Conservation (phyloP, 495 filamentous ascomycete genomes). For the Neurospora terricola region DNA sequence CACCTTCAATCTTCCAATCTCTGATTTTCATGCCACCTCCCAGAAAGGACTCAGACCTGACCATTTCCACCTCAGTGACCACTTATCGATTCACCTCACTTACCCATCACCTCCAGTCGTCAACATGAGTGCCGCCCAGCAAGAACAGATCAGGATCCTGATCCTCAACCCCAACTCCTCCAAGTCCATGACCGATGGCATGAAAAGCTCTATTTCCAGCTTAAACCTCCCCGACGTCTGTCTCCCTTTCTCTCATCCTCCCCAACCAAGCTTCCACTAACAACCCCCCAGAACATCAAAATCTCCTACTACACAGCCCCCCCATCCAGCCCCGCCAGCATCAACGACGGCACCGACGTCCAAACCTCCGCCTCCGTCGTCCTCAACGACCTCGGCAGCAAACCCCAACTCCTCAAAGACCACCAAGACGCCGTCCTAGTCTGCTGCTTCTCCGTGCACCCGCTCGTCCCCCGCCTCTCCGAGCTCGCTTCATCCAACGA, state of each 20-base stretch:
- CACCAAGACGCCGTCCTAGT: slow-evolving; percentile 69
- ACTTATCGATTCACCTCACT: neutral
- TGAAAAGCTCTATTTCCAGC: slow-evolving; percentile 53
- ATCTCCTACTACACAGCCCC: slow-evolving; percentile 45
- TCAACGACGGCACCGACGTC: slow-evolving; percentile 54
- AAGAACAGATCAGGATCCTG: slow-evolving; percentile 44
- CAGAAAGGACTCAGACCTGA: neutral
- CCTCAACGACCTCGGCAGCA: slow-evolving; percentile 35
- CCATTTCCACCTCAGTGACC: neutral
- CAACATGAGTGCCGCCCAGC: slow-evolving; percentile 22
- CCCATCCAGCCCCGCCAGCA: slow-evolving; percentile 37
- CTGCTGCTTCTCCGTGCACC: slow-evolving; percentile 84
- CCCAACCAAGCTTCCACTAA: neutral
- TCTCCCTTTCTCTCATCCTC: neutral
- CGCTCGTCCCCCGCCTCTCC: slow-evolving; percentile 56
- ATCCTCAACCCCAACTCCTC: slow-evolving; percentile 92
- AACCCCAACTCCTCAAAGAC: slow-evolving; percentile 21
- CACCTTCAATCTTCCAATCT: neutral
- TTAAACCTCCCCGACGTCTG: slow-evolving; percentile 39
- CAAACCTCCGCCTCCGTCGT: slow-evolving; percentile 42
- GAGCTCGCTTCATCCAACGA: slow-evolving; percentile 10
- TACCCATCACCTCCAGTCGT: neutral
- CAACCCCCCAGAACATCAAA: slow-evolving; percentile 22
- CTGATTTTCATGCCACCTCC: neutral
- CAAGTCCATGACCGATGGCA: slow-evolving; percentile 64